Conservation (phyloP, 345 rosid genomes). For the Clausena lansium region DNA sequence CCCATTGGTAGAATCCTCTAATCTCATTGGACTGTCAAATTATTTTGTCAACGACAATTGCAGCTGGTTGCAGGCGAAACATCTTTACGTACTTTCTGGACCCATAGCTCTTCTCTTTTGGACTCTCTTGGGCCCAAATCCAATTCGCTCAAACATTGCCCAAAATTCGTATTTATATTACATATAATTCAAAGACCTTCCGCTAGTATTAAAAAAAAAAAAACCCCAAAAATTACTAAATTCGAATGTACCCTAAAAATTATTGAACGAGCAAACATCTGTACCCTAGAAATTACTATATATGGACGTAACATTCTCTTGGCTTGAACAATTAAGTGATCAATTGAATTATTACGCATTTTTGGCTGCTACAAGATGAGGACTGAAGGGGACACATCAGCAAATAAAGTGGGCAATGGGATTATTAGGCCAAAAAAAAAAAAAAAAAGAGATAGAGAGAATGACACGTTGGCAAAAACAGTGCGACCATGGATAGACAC, state of each 20-base stretch:
- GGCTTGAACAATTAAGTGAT: background rate
- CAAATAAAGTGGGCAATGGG: background rate
- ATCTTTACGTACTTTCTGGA: background rate
- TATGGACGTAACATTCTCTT: background rate
- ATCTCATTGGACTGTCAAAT: background rate
- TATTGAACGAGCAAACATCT: too few species aligned
- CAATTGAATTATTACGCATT: background rate
- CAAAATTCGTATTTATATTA: background rate
- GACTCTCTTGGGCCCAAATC: background rate
- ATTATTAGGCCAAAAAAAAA: background rate
- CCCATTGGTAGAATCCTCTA: background rate
- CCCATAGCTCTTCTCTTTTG: background rate
- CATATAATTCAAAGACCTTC: background rate
- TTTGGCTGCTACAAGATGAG: background rate
- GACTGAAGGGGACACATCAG: conserved; percentile 7
- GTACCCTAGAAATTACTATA: background rate
- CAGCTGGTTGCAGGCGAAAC: background rate
- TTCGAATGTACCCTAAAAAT: too few species aligned
- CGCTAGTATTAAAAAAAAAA: background rate
- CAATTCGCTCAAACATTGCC: background rate
- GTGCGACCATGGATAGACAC: background rate
- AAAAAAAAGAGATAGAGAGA: too few species aligned
- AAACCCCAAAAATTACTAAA: background rate
- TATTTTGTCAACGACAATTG: background rate
- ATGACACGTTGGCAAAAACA: background rate